Evolutionary conservation across 306 rosid species (phyloP).

Genomic region (Luffa acutangula): DNA sequence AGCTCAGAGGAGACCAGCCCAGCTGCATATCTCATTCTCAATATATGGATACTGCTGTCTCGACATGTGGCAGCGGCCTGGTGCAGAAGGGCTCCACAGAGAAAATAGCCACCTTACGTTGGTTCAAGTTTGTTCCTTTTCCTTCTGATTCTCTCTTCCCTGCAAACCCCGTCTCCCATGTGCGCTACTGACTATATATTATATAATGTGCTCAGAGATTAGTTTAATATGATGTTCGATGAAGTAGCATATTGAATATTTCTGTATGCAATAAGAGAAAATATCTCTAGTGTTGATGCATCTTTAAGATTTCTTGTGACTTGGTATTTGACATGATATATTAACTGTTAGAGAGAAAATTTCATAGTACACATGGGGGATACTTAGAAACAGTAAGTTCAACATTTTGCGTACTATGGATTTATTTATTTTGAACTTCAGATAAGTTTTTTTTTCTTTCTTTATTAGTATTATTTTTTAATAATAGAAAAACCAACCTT

Average conservation of each 20-base stretch:
- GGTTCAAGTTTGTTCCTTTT: background rate
- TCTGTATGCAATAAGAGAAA: background rate
- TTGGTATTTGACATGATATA: background rate
- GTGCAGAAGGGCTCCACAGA: background rate
- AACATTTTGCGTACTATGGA: background rate
- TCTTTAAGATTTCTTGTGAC: background rate
- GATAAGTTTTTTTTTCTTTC: too few relatives aligned
- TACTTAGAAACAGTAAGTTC: background rate
- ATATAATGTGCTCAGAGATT: background rate
- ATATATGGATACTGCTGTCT: background rate
- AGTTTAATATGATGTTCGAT: background rate
- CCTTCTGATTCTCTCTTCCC: background rate
- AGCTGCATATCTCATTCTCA: background rate
- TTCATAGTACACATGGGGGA: background rate
- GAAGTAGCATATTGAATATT: background rate
- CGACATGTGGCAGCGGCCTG: background rate
- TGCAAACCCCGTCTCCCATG: background rate
- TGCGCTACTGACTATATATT: background rate
- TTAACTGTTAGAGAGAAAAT: background rate
- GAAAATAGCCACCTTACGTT: background rate
- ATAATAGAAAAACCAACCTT: background rate
- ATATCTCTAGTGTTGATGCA: background rate
- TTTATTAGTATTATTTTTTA: background rate
- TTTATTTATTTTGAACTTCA: background rate
- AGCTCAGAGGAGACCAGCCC: background rate